Evolutionary conservation across 768 basidiomycete genomes (phyloP).

Genomic region (Tricholoma matsutake): DNA sequence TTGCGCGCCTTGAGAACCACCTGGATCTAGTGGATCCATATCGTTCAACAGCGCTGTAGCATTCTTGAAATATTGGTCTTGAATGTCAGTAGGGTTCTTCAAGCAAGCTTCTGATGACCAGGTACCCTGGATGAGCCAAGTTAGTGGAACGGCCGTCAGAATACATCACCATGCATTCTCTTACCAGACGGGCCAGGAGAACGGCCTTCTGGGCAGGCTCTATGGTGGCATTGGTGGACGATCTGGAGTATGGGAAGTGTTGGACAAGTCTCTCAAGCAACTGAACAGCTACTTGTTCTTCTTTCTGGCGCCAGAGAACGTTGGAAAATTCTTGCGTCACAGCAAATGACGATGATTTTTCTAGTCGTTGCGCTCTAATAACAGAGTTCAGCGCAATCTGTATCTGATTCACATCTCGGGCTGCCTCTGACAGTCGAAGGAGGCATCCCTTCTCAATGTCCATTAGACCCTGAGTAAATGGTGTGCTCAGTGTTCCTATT

Average conservation of each 20-base stretch:
- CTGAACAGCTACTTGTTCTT: conserved; percentile 80
- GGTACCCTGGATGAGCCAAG: conserved; percentile 62
- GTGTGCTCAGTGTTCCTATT: conserved; percentile 66
- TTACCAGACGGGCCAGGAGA: conserved; percentile 63
- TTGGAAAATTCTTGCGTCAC: conserved; percentile 82
- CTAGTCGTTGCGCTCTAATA: conserved; percentile 67
- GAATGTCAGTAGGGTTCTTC: conserved; percentile 72
- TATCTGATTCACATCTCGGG: conserved; percentile 60
- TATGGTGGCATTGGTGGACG: conserved; percentile 7
- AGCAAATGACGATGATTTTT: conserved; percentile 39
- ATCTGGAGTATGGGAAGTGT: conserved; percentile 17
- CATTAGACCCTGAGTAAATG: conserved; percentile 47
- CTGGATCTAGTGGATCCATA: conserved; percentile 12
- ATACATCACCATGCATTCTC: conserved; percentile 14
- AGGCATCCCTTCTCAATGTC: conserved; percentile 70
- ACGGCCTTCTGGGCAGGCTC: conserved; percentile 32
- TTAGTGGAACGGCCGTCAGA: not conserved
- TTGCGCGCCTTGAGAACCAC: conserved; percentile 28
- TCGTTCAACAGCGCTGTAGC: conserved; percentile 41
- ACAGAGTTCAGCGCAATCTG: conserved; percentile 89
- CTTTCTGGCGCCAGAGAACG: conserved; percentile 86
- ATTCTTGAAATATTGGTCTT: conserved; percentile 62
- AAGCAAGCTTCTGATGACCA: conserved; percentile 90
- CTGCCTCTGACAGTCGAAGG: conserved; percentile 65
- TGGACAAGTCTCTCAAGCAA: conserved; percentile 46